phyloP scores from a whole-genome alignment of 768 basidiomycete genomes.

The Rhizopogon sp. region DNA sequence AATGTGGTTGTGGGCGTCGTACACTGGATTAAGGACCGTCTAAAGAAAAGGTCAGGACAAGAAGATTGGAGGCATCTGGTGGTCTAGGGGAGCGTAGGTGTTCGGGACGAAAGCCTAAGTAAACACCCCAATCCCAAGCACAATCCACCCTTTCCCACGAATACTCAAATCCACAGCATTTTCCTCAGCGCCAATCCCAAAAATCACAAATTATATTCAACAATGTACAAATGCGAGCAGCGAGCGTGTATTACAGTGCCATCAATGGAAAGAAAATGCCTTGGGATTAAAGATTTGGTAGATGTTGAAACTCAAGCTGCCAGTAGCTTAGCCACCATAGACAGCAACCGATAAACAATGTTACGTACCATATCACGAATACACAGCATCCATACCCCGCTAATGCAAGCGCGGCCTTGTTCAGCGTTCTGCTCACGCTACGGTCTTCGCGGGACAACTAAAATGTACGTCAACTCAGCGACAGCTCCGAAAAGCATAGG shows the following conservation, averaged over 20 bases:
- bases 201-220: background rate
- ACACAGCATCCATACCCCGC: constrained; percentile 72
- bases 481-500: constrained; percentile 5
- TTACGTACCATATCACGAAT: constrained; percentile 85
- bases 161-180: background rate
- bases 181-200: background rate
- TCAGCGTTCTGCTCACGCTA: constrained; percentile 46
- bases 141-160: background rate
- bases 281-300: constrained; percentile 50
- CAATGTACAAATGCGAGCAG: background rate
- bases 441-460: constrained; percentile 70
- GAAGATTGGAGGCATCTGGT: constrained; percentile 20
- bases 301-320: constrained; percentile 75
- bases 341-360: background rate
- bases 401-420: constrained; percentile 59
- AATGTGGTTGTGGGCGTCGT: constrained; percentile 12
- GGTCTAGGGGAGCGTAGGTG: constrained; percentile 26
- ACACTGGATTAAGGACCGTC: constrained; percentile 7
- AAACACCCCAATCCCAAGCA: background rate
- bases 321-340: background rate
- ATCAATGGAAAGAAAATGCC: background rate
- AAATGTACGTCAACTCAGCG: constrained; percentile 6
- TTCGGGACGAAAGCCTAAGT: constrained; percentile 3
- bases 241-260: background rate
- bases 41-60: constrained; percentile 11